Base-by-base conservation (phyloP, 2,329 filamentous ascomycete genomes). In the Thelonectria discophora region DNA sequence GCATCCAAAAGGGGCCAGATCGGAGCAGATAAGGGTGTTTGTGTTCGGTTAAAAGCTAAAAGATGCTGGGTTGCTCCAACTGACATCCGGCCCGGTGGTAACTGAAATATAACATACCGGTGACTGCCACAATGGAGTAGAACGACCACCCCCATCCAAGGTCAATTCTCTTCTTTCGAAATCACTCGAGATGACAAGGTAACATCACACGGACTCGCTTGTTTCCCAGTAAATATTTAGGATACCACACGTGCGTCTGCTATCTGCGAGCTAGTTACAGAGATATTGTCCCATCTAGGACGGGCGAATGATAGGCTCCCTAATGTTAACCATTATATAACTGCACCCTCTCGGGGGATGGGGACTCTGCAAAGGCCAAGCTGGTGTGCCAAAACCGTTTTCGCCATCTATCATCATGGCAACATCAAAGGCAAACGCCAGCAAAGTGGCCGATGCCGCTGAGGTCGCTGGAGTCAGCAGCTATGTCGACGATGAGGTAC, bases 251-350 rank as follows among this genome's bases (percentile, higher is more conserved):
- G 21, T 43, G 32, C 47, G 40, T 27, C 24, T 53, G 46, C 50
- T 50, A 34, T 37, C 40, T 60, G 37, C 24, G 46, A 49, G 48
- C 7, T 15, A 34, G 21, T 43, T 49, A 20, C n/a, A 8, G 5
- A 40, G 37, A 37, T 37, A 30, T 27, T 21, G n/a, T 27, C 47
- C 7, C 34, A 39, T 27, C n/a, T 13, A 51, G 43, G 39, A 40
- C 18, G 27, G 43, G 32, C 46, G 45, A 55, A 60, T 55, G 27
- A 24, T n/a, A 49, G 43, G 43, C 37, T 48, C 9, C 32, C 37
- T 24, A 60, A 55, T 55, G 27, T 18, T 60, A 49, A 60, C 37
- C 32, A 32, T 43, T 55, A 55, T 60, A 60, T 54, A 43, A 48
- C 42, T 50, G 45, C 42, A 30, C 47, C 51, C 45, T 43, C 52